These are phyloP conservation scores for Nyctanthes arbortristis DNA, from an alignment of 257 asterid species.

Conservation along the genomic window DNA sequence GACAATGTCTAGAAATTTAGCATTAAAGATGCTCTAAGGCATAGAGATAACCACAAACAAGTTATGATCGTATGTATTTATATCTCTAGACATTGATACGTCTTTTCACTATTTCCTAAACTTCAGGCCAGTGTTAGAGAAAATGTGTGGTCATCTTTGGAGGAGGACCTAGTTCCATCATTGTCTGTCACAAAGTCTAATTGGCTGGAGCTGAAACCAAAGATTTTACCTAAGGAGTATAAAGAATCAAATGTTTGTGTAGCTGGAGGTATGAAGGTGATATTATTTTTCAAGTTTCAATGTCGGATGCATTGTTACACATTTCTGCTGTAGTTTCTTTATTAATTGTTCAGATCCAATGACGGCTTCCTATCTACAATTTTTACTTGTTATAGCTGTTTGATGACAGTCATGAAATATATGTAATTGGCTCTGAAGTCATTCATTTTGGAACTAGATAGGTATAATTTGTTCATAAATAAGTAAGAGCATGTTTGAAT, in stretches of 20 bases:
- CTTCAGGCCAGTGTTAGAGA: constrained; percentile 70
- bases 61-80: neutral
- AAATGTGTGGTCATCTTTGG: constrained; percentile 79
- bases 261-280: constrained; percentile 92
- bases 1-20: too few species aligned
- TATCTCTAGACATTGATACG: constrained; percentile 13
- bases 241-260: constrained; percentile 86
- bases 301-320: neutral
- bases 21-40: too few species aligned
- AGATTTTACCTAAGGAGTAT: constrained; percentile 57
- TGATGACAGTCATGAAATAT: constrained; percentile 1
- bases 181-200: constrained; percentile 62
- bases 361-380: constrained; percentile 17
- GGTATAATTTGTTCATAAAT: neutral
- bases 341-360: neutral
- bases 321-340: constrained; percentile 10
- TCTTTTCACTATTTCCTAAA: constrained; percentile 21
- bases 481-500: too few species aligned
- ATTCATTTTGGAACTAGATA: neutral
- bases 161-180: constrained; percentile 83
- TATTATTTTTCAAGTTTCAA: constrained; percentile 30
- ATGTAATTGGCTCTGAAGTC: constrained; percentile 1
- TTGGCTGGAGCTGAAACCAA: constrained; percentile 88
- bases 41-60: too few species aligned
- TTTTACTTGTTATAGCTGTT: constrained; percentile 1